Base-by-base conservation (phyloP, 768 basidiomycete species). In the Sporobolomyces pararoseus region DNA sequence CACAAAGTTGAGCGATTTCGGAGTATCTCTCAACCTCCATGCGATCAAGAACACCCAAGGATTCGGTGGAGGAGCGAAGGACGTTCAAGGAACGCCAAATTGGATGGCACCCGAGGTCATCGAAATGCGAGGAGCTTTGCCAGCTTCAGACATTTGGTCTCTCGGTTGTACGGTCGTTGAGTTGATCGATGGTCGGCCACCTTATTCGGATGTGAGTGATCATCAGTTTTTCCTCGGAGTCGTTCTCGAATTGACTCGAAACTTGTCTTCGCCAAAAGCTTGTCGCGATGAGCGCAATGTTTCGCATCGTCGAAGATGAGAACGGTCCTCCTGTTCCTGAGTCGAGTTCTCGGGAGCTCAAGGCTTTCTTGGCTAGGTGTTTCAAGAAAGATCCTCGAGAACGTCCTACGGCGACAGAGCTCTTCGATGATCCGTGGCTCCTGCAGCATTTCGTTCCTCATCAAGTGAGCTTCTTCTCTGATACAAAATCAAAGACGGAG, bases 31-130 rank as follows among this genome's bases (percentile, higher is more conserved):
- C 70, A 96, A 95, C 79, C 84, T 97, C 76, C 87, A 90, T 54
- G 92, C 92, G 0, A 87, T 98, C 85, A 80, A 80, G 70, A 80
- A 79, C 62, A 89, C 88, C 75, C 84, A 86, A 31, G 89, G 90
- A 77, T 87, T 86, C 75, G 88, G 89, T 78, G 78, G 81, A 62
- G 89, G 89, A 75, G 89, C 91, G 32, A 88, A 89, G 12, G 79
- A 81, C 32, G 81, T 80, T 2, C 79, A 79, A 3, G 95, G 95
- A 14, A 99, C 95, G 14, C 95, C 95, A 19, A 95, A 97, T 77
- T 99, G 95, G 95, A 98, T 99, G 93, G 94, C 94, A 16, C 95
- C 95, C 3, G 95, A 99, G 80, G 90, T 97, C 59, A 98, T 99
- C 71, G 88, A 92, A 78, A 85, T 98, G 64, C 89, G 92, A 78